Evolutionary conservation across 768 basidiomycete genomes (phyloP).

Genomic region (Amanita subjunquillea): DNA sequence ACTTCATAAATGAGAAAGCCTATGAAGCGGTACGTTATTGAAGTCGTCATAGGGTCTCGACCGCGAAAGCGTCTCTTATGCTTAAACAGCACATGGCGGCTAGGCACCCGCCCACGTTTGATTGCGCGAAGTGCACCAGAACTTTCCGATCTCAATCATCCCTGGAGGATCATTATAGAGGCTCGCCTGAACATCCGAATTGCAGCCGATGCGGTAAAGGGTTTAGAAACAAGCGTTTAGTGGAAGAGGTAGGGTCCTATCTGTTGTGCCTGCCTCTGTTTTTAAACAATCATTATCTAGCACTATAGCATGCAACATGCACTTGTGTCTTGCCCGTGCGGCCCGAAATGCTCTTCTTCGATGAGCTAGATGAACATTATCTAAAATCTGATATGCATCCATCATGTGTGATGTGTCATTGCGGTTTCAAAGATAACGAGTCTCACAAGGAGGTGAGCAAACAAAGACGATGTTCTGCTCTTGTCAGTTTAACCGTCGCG

Average conservation of each 20-base stretch:
- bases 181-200: conserved; percentile 33
- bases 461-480: background rate
- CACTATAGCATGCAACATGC: conserved; percentile 21
- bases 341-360: conserved; percentile 22
- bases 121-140: conserved; percentile 23
- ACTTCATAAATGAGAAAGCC: conserved; percentile 24
- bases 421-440: conserved; percentile 27
- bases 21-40: conserved; percentile 24
- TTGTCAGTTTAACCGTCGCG: background rate
- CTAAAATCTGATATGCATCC: conserved; percentile 29
- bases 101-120: conserved; percentile 33
- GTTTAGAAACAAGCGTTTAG: conserved; percentile 22
- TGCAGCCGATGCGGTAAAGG: conserved; percentile 34
- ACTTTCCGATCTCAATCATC: conserved; percentile 24
- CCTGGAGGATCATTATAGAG: conserved; percentile 36
- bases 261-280: background rate
- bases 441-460: conserved; percentile 17
- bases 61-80: background rate
- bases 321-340: conserved; percentile 18
- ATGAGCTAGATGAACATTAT: conserved; percentile 29
- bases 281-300: conserved; percentile 11
- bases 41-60: background rate
- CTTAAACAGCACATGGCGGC: conserved; percentile 25
- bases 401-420: conserved; percentile 28
- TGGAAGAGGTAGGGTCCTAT: conserved; percentile 22